These are phyloP conservation scores for Fusarium sp. DNA, from an alignment of 2,329 filamentous ascomycete genomes.

Conservation along the genomic window DNA sequence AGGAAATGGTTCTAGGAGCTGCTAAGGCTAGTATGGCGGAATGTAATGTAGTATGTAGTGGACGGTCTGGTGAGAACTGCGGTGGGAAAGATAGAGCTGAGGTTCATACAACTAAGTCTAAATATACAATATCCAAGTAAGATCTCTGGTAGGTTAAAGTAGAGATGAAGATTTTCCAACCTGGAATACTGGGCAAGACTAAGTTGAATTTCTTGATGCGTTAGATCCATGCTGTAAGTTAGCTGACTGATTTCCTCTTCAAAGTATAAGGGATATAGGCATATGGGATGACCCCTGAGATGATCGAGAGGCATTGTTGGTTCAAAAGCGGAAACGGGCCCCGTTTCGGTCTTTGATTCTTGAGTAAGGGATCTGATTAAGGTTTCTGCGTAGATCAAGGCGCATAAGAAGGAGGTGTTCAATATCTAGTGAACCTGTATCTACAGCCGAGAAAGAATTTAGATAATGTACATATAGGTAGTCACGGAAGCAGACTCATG, in stretches of 20 bases:
- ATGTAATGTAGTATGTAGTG: not conserved
- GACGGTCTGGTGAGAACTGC: not conserved
- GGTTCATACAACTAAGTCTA: not conserved
- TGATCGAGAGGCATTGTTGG: no score
- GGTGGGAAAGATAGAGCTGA: not conserved
- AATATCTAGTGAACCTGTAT: not conserved
- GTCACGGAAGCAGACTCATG: not conserved
- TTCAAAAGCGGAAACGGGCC: no score
- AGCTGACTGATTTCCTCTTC: not conserved
- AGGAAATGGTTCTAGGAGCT: not conserved
- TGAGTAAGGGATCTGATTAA: slow-evolving; percentile 1
- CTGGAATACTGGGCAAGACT: not conserved
- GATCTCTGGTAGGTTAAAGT: not conserved
- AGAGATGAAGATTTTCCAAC: no score
- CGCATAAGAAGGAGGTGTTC: slow-evolving; percentile 8
- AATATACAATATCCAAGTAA: not conserved
- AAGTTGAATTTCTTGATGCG: not conserved
- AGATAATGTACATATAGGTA: no score
- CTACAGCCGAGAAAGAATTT: not conserved
- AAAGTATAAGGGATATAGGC: not conserved
- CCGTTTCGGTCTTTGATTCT: no score
- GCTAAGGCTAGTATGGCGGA: not conserved
- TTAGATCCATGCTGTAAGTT: not conserved
- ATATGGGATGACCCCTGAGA: no score
- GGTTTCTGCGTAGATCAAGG: not conserved